Conservation (phyloP, 202 grass and related monocot genomes). For the Carex arenaria region DNA sequence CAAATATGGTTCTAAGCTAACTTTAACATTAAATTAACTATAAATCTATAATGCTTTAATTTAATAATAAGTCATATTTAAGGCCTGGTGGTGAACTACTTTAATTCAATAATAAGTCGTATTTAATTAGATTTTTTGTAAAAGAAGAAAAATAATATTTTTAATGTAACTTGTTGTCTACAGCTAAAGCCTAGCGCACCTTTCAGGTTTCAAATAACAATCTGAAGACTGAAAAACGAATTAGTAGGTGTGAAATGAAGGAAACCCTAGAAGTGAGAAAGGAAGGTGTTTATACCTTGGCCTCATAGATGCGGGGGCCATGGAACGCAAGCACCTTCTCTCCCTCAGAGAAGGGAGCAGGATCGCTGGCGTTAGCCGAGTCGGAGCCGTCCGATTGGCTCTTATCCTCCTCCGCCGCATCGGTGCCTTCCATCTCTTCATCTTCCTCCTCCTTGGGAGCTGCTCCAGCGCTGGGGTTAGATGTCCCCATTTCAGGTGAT, state of each 20-base stretch:
- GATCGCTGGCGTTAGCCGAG: not conserved
- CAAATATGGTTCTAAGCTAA: not conserved
- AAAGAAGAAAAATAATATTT: not conserved
- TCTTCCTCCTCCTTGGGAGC: not conserved
- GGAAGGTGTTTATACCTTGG: slow-evolving; percentile 44
- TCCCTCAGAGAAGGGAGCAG: slow-evolving; percentile 61
- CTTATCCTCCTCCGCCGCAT: not conserved
- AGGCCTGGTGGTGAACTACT: not conserved
- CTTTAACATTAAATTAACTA: not conserved
- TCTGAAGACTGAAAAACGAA: not conserved
- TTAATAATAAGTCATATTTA: not conserved
- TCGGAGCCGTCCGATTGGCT: slow-evolving; percentile 2
- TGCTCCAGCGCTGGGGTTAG: not conserved
- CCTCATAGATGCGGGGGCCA: slow-evolving; percentile 93
- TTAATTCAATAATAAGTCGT: not conserved
- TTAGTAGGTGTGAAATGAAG: not conserved
- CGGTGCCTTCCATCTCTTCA: slow-evolving; percentile 1
- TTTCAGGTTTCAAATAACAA: not conserved
- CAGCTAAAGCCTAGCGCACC: not conserved
- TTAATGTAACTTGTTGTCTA: not conserved
- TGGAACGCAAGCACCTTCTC: slow-evolving; percentile 92
- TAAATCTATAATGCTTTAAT: not conserved
- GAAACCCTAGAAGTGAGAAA: slow-evolving; percentile 24
- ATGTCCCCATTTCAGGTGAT: slow-evolving; percentile 1
- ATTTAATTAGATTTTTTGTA: not conserved